A percentile compares a stretch with the other conserved stretches of the same genome.
Conservation (phyloP, 768 basidiomycete species). For the Cystobasidium tubakii region DNA sequence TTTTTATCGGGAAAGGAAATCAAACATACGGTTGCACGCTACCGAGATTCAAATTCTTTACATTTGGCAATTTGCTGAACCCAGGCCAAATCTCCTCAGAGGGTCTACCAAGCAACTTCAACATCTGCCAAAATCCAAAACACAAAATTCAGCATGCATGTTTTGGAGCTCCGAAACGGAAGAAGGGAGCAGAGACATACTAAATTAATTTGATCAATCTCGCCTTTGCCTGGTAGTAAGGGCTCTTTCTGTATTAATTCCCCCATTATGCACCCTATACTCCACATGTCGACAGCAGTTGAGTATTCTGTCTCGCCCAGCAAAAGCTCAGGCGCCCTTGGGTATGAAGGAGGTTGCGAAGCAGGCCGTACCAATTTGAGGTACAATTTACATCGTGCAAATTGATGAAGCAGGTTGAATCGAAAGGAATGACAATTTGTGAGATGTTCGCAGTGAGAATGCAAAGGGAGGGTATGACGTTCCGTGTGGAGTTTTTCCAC, state of each 20-base stretch:
- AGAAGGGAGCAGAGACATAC: constrained; percentile 44
- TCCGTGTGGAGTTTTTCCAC: too few relatives aligned
- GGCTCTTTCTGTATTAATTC: constrained; percentile 92
- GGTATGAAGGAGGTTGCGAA: not conserved
- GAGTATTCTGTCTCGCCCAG: constrained; percentile 88
- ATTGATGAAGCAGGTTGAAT: too few relatives aligned
- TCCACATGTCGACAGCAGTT: constrained; percentile 97
- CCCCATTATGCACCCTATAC: constrained; percentile 95
- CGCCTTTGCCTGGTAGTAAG: constrained; percentile 92
- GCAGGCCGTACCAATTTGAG: not conserved
- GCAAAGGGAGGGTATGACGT: too few relatives aligned
- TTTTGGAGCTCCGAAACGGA: too few relatives aligned
- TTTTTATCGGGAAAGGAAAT: not conserved
- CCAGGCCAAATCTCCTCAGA: constrained; percentile 80
- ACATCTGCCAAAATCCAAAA: constrained; percentile 56
- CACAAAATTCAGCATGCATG: too few relatives aligned
- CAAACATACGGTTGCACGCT: constrained; percentile 47
- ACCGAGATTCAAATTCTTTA: constrained; percentile 62
- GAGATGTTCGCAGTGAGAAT: too few relatives aligned
- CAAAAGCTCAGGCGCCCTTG: constrained; percentile 87
- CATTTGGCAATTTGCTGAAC: constrained; percentile 68
- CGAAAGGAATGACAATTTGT: too few relatives aligned
- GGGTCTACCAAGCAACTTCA: constrained; percentile 90
- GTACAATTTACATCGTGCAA: too few relatives aligned
- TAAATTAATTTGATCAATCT: constrained; percentile 84